These are phyloP conservation scores for Bolboschoenus planiculmis DNA, from an alignment of 176 grass and related monocot genomes.

Conservation along the genomic window DNA sequence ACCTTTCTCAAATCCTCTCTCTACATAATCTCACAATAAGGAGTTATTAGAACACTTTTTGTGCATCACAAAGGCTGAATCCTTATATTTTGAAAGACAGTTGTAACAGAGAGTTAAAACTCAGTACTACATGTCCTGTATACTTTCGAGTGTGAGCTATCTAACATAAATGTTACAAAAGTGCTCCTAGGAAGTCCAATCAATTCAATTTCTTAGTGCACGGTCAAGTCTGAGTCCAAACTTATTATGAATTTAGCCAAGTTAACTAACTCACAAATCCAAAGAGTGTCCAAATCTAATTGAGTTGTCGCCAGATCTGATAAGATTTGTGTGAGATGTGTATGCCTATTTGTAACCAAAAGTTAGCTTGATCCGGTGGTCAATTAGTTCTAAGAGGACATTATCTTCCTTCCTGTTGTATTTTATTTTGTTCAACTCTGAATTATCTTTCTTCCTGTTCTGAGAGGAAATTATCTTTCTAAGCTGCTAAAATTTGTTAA, in stretches of 20 bases:
- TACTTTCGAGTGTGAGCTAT: not conserved
- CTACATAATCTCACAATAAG: constrained; percentile 17
- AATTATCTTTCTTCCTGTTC: not conserved
- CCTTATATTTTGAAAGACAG: not conserved
- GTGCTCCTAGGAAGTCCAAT: not conserved
- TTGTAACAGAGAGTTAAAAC: not conserved
- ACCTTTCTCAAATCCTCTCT: constrained; percentile 94
- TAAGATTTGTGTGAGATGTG: not conserved
- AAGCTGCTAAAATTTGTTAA: not conserved
- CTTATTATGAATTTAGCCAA: not conserved
- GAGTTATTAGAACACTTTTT: not conserved
- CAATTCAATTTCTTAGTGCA: not conserved
- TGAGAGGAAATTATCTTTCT: not conserved
- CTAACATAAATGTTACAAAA: not conserved
- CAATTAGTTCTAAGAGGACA: not conserved
- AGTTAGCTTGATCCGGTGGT: not conserved
- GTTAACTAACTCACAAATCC: not conserved
- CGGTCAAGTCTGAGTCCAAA: not conserved
- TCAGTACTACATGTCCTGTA: not conserved
- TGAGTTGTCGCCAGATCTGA: not conserved
- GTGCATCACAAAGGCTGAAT: not conserved
- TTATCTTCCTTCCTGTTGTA: not conserved
- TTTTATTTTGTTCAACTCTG: not conserved
- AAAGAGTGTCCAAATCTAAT: not conserved
- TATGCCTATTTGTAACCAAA: not conserved